These are phyloP conservation scores for Closterium sp. DNA, from an alignment of 139 green algal genomes.

Conservation along the genomic window DNA sequence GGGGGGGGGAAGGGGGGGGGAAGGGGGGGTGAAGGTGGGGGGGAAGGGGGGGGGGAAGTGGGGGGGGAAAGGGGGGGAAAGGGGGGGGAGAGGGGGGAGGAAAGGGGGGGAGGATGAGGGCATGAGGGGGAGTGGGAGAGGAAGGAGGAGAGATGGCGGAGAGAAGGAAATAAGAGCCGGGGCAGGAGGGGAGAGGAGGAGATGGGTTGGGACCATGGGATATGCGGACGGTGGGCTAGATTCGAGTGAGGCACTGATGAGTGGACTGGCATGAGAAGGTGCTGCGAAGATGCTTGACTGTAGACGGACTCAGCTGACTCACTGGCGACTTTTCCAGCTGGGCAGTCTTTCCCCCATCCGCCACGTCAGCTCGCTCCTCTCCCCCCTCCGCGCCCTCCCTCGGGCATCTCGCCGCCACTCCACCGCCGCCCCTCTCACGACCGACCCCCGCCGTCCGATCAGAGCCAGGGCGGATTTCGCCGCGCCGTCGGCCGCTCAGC, in stretches of 20 bases:
- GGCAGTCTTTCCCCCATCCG: not conserved
- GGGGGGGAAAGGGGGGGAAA: too few relatives aligned
- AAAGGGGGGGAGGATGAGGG: not conserved
- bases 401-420: not conserved
- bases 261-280: not conserved
- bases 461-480: not conserved
- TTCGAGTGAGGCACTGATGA: too few relatives aligned
- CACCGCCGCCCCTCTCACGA: not conserved
- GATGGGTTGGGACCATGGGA: not conserved
- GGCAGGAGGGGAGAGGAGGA: not conserved
- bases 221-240: too few relatives aligned
- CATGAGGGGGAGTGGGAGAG: too few relatives aligned
- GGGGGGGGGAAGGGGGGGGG: too few relatives aligned
- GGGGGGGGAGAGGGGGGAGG: not conserved
- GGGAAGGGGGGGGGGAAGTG: too few relatives aligned
- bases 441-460: not conserved
- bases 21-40: too few relatives aligned
- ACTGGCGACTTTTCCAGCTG: not conserved
- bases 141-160: not conserved
- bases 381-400: not conserved
- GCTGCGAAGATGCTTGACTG: not conserved
- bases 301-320: not conserved
- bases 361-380: not conserved
- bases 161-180: not conserved
- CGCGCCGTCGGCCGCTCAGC: not conserved